phyloP scores from a whole-genome alignment of 2,329 filamentous ascomycete species.

The Orbilia javanica region DNA sequence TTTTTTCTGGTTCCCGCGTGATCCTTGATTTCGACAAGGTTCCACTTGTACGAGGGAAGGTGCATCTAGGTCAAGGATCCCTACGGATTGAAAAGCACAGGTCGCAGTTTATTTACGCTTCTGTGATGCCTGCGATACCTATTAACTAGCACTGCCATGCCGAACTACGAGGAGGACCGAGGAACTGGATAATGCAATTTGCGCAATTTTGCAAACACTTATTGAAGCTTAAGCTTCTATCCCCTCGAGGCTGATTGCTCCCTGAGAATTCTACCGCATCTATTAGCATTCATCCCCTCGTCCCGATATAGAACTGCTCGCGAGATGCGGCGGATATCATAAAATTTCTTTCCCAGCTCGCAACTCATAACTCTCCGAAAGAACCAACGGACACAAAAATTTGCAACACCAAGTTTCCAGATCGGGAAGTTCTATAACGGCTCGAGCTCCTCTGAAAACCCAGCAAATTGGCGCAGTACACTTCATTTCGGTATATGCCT shows the following conservation, averaged over 20 bases:
- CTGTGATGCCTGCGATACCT: slow-evolving; percentile 20
- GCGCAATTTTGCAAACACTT: slow-evolving; percentile 54
- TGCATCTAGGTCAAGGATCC: slow-evolving; percentile 48
- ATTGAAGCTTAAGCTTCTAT: slow-evolving; percentile 42
- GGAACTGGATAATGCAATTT: slow-evolving; percentile 46
- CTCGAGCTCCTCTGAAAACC: slow-evolving; percentile 50
- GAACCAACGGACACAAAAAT: slow-evolving; percentile 57
- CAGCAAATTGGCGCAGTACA: slow-evolving; percentile 49
- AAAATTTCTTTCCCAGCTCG: slow-evolving; percentile 25
- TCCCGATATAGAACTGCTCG: slow-evolving; percentile 10
- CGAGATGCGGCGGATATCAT: slow-evolving; percentile 41
- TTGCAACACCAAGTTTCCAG: slow-evolving; percentile 57
- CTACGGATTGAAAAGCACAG: slow-evolving; percentile 27
- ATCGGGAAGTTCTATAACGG: slow-evolving; percentile 53
- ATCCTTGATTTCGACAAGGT: slow-evolving; percentile 58
- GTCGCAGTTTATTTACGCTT: slow-evolving; percentile 47
- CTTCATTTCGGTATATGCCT: slow-evolving; percentile 37
- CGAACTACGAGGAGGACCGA: slow-evolving; percentile 38
- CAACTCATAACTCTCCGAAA: slow-evolving; percentile 58
- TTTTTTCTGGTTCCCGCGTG: slow-evolving; percentile 45
- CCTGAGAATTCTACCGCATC: slow-evolving; percentile 20
- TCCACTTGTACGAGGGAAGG: slow-evolving; percentile 57
- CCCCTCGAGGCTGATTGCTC: slow-evolving; percentile 3
- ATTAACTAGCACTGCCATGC: slow-evolving; percentile 28
- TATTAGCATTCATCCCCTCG: slow-evolving; percentile 29